Base-by-base conservation (phyloP, 192 early-diverging fungal species). In the Backusella parvicylindrica region DNA sequence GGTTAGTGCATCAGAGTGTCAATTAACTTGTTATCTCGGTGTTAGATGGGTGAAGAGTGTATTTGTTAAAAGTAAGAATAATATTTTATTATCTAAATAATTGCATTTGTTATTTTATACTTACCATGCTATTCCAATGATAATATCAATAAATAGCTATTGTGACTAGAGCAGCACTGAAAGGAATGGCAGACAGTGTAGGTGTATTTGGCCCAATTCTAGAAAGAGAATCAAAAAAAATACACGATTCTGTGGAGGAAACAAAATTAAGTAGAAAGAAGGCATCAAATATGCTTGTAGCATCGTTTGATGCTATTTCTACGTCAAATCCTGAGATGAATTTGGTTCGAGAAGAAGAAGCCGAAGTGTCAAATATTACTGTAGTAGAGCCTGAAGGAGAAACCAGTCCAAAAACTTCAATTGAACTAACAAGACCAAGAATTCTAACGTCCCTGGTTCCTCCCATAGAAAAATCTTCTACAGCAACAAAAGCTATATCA, bases 31-130 rank as follows among this genome's bases (percentile, higher is more conserved):
- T 64, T 81, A 86, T 23, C 81, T 84, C 3, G 91, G 90, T n/a
- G 84, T 94, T 21, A 83, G 86, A 71, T 94, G 87, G 79, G 80
- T 88, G 75, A 94, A 94, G 76, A 90, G 82, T 38, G 83, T 88
- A 6, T 85, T 94, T 84, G 85, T 92, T 8, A 93, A 92, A 70
- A 68, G 88, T 88, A 72, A 38, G 32, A 64, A 13, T 5, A 64
- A 2, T 6, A 50, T 16, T 2, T 47, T 47, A n/a, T 68, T 33
- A 65, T 2, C 11, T 15, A 60, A 12, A 1, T 43, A 15, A 12
- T 15, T 43, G 12, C 11, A 15, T 43, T 63, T 12, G 23, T 11
- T 63, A 33, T 72, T 64, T 35, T 37, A 50, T 28, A 18, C 11
- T 70, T 28, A 31, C 69, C 2, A 40, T n/a, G 30, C 16, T 49